phyloP scores from a whole-genome alignment of 352 stramenopile species.

The Elongisporangium undulatum region DNA sequence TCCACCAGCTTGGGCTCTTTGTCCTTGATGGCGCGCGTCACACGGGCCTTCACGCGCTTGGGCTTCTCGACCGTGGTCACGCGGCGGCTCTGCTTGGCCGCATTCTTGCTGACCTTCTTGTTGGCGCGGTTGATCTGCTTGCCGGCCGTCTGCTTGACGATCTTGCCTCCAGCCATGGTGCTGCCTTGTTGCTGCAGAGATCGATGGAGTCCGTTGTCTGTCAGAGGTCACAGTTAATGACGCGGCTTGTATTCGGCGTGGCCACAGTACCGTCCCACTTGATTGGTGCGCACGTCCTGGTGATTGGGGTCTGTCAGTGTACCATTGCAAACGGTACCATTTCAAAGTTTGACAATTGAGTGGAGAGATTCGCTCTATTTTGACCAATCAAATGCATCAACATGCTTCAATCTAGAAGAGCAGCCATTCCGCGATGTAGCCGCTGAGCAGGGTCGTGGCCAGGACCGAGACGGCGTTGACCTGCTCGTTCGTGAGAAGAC shows the following conservation, averaged over 20 bases:
- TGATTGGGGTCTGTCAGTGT: not conserved
- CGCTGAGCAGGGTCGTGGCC: slow-evolving; percentile 45
- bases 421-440: slow-evolving; percentile 20
- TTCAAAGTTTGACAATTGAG: not conserved
- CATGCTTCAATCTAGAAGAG: slow-evolving; percentile 20
- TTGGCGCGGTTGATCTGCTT: slow-evolving; percentile 63
- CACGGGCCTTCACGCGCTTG: slow-evolving; percentile 78
- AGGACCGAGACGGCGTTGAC: slow-evolving; percentile 71
- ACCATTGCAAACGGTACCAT: not conserved
- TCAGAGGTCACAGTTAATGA: slow-evolving; percentile 2
- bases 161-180: slow-evolving; percentile 62
- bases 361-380: not conserved
- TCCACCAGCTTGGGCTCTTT: slow-evolving; percentile 91
- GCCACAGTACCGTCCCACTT: slow-evolving; percentile 9
- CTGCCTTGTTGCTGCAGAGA: slow-evolving; percentile 1
- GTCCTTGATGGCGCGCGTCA: slow-evolving; percentile 80
- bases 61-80: slow-evolving; percentile 62
- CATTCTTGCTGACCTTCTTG: slow-evolving; percentile 67
- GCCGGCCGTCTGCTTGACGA: slow-evolving; percentile 60
- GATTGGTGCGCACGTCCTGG: slow-evolving; percentile 31
- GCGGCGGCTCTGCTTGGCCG: slow-evolving; percentile 69
- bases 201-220: slow-evolving; percentile 5
- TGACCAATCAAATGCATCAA: not conserved
- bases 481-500: slow-evolving; percentile 66
- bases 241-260: slow-evolving; percentile 2